phyloP scores from a whole-genome alignment of 192 early-diverging fungal genomes.

The Spinellus fusiger region DNA sequence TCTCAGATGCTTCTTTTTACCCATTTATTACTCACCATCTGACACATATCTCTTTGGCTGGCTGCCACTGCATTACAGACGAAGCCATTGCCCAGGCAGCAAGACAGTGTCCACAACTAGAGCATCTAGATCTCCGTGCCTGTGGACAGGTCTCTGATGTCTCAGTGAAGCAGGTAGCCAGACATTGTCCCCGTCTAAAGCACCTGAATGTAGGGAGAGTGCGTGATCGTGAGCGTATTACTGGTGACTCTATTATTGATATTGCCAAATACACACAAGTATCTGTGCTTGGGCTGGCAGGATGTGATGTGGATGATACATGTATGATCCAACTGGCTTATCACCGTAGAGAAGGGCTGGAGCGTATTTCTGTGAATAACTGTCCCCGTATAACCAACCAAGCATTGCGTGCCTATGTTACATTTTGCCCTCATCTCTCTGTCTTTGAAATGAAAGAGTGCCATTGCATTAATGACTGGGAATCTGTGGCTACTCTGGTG shows the following conservation, averaged over 20 bases:
- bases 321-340: constrained; percentile 40
- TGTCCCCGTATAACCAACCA: constrained; percentile 40
- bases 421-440: constrained; percentile 37
- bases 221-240: constrained; percentile 35
- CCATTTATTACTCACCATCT: constrained; percentile 28
- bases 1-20: constrained; percentile 31
- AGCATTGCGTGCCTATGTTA: constrained; percentile 33
- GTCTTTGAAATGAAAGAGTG: constrained; percentile 53
- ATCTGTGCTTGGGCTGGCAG: constrained; percentile 42
- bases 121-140: constrained; percentile 39
- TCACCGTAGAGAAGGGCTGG: constrained; percentile 28
- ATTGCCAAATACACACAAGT: constrained; percentile 41
- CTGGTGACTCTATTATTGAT: constrained; percentile 33
- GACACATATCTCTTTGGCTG: constrained; percentile 39
- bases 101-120: constrained; percentile 30
- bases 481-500: constrained; percentile 34
- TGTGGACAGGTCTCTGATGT: constrained; percentile 43
- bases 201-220: constrained; percentile 49
- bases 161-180: constrained; percentile 33
- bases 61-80: constrained; percentile 41
- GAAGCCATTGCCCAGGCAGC: constrained; percentile 30
- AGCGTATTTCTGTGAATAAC: constrained; percentile 44
- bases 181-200: constrained; percentile 25
- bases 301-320: constrained; percentile 43
- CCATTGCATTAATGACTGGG: constrained; percentile 41